These are phyloP conservation scores for Chlamydomonas urium DNA, from an alignment of 139 green algal species.

Conservation along the genomic window DNA sequence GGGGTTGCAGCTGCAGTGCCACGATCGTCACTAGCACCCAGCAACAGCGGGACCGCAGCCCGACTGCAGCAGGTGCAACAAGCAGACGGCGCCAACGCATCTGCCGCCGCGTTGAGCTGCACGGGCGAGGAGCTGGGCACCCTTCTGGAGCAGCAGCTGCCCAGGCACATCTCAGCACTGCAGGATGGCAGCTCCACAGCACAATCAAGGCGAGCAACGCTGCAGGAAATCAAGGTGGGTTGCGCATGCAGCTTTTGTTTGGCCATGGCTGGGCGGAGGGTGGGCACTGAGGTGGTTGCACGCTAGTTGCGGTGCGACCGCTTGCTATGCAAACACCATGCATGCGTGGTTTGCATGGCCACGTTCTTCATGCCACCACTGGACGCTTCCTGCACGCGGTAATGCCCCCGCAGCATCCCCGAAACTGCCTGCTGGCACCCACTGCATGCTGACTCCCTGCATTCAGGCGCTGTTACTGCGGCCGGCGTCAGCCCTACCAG, in stretches of 20 bases:
- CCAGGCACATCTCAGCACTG: conserved; percentile 2
- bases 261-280: background rate
- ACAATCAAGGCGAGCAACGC: background rate
- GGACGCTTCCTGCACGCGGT: background rate
- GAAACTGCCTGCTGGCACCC: background rate
- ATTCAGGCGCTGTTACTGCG: conserved; percentile 1
- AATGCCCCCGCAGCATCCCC: background rate
- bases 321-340: background rate
- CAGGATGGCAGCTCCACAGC: background rate
- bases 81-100: background rate
- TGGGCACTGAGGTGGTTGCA: background rate
- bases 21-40: background rate
- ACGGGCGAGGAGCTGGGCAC: too few relatives aligned
- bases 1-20: background rate
- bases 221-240: background rate
- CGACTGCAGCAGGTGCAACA: background rate
- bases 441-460: background rate
- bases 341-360: background rate
- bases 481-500: background rate
- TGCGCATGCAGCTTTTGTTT: background rate
- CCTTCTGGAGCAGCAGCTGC: background rate
- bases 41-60: background rate
- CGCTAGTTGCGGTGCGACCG: background rate
- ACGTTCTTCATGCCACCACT: background rate
- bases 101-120: background rate